phyloP scores from a whole-genome alignment of 2,329 filamentous ascomycete species.

The Colletotrichum sp. region DNA sequence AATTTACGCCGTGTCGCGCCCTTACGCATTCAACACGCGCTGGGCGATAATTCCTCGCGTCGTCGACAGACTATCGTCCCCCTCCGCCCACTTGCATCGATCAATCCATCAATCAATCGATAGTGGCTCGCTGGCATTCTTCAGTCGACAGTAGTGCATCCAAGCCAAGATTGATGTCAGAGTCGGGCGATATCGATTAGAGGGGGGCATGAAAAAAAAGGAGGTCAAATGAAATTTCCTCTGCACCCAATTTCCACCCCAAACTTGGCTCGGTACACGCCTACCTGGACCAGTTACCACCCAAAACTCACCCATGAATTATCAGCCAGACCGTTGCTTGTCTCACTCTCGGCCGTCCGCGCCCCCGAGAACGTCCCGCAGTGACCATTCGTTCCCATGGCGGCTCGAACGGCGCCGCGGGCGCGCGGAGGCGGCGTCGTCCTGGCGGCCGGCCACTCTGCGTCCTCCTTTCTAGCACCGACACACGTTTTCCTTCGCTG shows the following conservation, averaged over 20 bases:
- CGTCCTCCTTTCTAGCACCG: background rate
- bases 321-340: slow-evolving; percentile 4
- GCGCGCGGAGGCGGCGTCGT: background rate
- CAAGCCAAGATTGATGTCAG: background rate
- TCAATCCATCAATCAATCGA: background rate
- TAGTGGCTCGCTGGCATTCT: background rate
- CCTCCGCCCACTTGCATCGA: background rate
- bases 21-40: background rate
- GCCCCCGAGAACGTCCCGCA: background rate
- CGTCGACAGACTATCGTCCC: background rate
- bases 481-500: background rate
- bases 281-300: background rate
- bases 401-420: background rate
- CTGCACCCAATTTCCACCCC: background rate
- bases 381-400: background rate
- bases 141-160: background rate
- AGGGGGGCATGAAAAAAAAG: background rate
- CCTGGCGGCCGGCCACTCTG: background rate
- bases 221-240: background rate
- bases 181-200: background rate
- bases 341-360: background rate
- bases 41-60: background rate
- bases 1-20: slow-evolving; percentile 16
- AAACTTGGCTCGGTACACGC: background rate
- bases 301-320: background rate